Evolutionary conservation across 163 green algal genomes (phyloP).

Genomic region (Chloroidium sp.): DNA sequence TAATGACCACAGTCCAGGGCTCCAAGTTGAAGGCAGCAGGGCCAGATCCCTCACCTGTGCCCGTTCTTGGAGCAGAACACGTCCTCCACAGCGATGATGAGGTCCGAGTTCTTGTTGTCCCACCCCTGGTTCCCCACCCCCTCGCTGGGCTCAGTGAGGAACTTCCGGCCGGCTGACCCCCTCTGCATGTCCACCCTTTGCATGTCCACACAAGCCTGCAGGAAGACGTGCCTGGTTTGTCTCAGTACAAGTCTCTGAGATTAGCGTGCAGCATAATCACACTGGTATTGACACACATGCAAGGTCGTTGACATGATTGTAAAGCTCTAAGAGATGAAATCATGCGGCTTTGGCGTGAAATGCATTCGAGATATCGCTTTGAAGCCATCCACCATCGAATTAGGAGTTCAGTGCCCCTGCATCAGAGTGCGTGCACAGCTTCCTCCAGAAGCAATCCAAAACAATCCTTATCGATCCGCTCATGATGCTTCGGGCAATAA

Average conservation of each 20-base stretch:
- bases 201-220: background rate
- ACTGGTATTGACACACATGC: background rate
- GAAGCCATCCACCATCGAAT: background rate
- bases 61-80: slow-evolving; percentile 35
- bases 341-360: background rate
- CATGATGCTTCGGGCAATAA: background rate
- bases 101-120: slow-evolving; percentile 86
- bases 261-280: background rate
- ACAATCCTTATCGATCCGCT: too few relatives aligned
- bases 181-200: background rate
- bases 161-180: background rate
- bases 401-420: background rate
- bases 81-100: slow-evolving; percentile 75
- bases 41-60: background rate
- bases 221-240: background rate
- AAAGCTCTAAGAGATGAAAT: background rate
- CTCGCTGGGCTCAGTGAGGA: slow-evolving; percentile 67
- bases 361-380: background rate
- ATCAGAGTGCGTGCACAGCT: background rate
- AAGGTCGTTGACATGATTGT: background rate
- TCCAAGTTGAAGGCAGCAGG: background rate
- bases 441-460: too few relatives aligned
- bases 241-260: background rate
- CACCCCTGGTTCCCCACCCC: slow-evolving; percentile 64
- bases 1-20: too few relatives aligned